A percentile compares a stretch with the other conserved stretches of the same genome.
Evolutionary conservation across 371 early-diverging fungal genomes (phyloP).

Genomic region (Mortierella sp.): DNA sequence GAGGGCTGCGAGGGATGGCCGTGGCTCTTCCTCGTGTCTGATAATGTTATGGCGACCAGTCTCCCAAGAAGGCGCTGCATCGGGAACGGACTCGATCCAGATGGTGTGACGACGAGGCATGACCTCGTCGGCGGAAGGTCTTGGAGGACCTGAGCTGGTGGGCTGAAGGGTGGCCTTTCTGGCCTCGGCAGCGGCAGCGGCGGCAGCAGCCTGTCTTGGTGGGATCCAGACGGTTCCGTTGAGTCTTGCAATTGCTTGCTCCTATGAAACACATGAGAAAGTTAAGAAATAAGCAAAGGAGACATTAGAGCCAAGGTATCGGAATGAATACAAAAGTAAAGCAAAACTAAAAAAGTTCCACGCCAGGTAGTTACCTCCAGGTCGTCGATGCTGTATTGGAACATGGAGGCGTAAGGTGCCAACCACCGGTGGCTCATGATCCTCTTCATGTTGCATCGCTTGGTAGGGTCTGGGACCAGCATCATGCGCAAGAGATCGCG

Average conservation of each 20-base stretch:
- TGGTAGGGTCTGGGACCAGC: conserved; percentile 91
- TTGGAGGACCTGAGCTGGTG: conserved; percentile 36
- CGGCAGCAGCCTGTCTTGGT: conserved; percentile 29
- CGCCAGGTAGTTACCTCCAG: conserved; percentile 46
- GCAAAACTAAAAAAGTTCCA: background rate
- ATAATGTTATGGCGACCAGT: conserved; percentile 24
- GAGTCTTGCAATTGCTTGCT: conserved; percentile 50
- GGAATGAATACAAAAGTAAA: background rate
- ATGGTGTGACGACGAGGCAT: conserved; percentile 51
- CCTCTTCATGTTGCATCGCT: conserved; percentile 88
- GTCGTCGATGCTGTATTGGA: conserved; percentile 61
- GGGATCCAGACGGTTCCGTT: conserved; percentile 46
- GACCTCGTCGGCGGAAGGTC: conserved; percentile 53
- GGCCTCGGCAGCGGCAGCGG: conserved; percentile 26
- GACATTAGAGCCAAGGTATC: background rate
- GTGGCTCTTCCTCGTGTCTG: conserved; percentile 37
- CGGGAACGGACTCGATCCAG: conserved; percentile 54
- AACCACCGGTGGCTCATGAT: conserved; percentile 90
- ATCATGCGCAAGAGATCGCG: conserved; percentile 89
- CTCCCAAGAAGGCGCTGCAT: conserved; percentile 47
- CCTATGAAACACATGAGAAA: conserved; percentile 14
- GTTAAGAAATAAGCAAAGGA: background rate
- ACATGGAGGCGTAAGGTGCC: conserved; percentile 60
- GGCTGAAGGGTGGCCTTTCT: conserved; percentile 12
- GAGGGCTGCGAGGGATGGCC: conserved; percentile 27